Evolutionary conservation across 495 filamentous ascomycete genomes (phyloP).

Genomic region (Gamarada debralockiae): DNA sequence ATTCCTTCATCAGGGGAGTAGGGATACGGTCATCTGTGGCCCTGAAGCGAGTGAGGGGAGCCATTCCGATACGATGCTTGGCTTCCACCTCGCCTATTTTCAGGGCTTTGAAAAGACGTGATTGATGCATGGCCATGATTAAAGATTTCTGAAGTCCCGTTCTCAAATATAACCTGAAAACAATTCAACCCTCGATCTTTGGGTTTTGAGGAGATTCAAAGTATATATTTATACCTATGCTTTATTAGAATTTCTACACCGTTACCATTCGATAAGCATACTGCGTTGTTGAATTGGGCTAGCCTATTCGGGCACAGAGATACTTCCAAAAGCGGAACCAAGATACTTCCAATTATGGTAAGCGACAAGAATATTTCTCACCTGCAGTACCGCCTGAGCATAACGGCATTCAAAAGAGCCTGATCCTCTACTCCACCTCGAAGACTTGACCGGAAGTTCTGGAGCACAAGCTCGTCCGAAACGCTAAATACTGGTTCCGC

Average conservation of each 20-base stretch:
- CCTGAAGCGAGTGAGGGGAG: constrained; percentile 44
- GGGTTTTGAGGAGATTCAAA: not conserved
- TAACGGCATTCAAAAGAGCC: too few relatives aligned
- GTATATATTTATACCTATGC: too few relatives aligned
- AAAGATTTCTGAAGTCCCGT: constrained; percentile 45
- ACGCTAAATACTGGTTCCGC: too few relatives aligned
- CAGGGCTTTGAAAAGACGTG: constrained; percentile 44
- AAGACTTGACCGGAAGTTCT: too few relatives aligned
- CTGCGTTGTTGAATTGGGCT: not conserved
- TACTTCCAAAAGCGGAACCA: constrained; percentile 11
- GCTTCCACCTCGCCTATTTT: constrained; percentile 32
- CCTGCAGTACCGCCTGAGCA: too few relatives aligned
- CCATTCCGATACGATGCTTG: constrained; percentile 36
- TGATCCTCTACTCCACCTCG: too few relatives aligned
- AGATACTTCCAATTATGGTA: constrained; percentile 15
- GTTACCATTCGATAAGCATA: too few relatives aligned
- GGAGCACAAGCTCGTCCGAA: too few relatives aligned
- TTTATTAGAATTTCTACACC: too few relatives aligned
- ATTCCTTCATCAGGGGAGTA: constrained; percentile 37
- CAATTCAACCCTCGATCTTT: not conserved
- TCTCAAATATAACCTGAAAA: not conserved
- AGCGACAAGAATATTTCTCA: too few relatives aligned
- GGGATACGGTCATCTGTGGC: constrained; percentile 30
- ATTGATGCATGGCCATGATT: constrained; percentile 58
- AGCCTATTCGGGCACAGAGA: not conserved